Evolutionary conservation across 1,284 basidiomycete species (phyloP).

Genomic region (Austroboletus novae-zelandiae): DNA sequence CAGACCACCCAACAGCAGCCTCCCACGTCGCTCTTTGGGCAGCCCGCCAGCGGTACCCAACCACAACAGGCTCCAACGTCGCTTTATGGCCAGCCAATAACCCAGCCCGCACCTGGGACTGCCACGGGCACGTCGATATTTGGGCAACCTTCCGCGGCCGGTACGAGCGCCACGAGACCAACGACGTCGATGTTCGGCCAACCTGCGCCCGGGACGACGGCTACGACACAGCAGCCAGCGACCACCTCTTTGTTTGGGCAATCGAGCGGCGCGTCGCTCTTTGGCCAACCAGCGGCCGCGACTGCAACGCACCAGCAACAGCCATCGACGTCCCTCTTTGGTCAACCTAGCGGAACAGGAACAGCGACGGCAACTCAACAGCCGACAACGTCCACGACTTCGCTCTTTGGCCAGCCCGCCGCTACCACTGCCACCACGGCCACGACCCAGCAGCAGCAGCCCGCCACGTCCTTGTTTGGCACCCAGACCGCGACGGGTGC

Average conservation of each 20-base stretch:
- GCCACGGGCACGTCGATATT: slow-evolving; percentile 24
- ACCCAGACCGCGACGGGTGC: slow-evolving; percentile 16
- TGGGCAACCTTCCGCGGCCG: slow-evolving; percentile 13
- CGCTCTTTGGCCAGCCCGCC: slow-evolving; percentile 24
- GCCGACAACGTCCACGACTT: slow-evolving; percentile 2
- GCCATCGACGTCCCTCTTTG: slow-evolving; percentile 19
- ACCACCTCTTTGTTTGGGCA: slow-evolving; percentile 23
- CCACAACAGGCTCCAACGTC: slow-evolving; percentile 11
- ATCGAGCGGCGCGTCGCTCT: slow-evolving; percentile 18
- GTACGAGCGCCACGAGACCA: slow-evolving; percentile 9
- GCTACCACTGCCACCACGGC: neutral
- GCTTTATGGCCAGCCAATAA: slow-evolving; percentile 15
- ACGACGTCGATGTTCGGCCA: slow-evolving; percentile 24
- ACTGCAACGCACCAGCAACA: slow-evolving; percentile 3
- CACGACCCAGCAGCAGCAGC: slow-evolving; percentile 8
- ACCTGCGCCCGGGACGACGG: slow-evolving; percentile 3
- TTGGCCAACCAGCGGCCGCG: slow-evolving; percentile 30
- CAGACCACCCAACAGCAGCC: slow-evolving; percentile 28
- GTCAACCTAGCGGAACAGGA: slow-evolving; percentile 10
- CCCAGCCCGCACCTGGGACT: slow-evolving; percentile 29
- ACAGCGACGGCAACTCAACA: slow-evolving; percentile 11
- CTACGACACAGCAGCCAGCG: slow-evolving; percentile 5
- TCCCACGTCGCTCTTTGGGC: slow-evolving; percentile 36
- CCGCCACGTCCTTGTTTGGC: slow-evolving; percentile 20
- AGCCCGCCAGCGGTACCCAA: slow-evolving; percentile 20